Conservation (phyloP, 129 eudicot species). For the Artemisia argyi region DNA sequence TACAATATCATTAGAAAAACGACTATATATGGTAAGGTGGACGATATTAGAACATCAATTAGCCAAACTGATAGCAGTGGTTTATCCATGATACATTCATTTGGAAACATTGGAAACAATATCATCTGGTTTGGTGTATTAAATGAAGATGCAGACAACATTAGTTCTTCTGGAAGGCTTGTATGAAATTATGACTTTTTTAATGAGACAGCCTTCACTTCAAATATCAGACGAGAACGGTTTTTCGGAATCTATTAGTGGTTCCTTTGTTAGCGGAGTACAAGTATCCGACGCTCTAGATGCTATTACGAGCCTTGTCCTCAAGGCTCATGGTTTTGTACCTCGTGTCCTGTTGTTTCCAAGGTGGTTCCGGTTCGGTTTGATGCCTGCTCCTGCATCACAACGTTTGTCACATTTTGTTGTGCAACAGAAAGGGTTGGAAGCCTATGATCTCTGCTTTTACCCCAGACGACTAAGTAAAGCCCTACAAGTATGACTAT, state of each 20-base stretch:
- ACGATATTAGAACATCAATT: constrained; percentile 23
- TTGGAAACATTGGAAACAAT: constrained; percentile 42
- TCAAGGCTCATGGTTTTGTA: too few species aligned
- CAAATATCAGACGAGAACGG: constrained; percentile 35
- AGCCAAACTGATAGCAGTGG: constrained; percentile 34
- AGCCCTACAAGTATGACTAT: constrained; percentile 73
- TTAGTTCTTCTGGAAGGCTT: constrained; percentile 49
- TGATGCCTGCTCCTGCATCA: too few species aligned
- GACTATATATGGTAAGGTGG: background rate
- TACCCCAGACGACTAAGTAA: constrained; percentile 93
- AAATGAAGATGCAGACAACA: constrained; percentile 33
- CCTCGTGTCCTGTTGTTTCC: too few species aligned
- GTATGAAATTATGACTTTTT: constrained; percentile 51
- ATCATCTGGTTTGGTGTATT: constrained; percentile 63
- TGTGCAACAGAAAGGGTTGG: constrained; percentile 30
- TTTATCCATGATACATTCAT: constrained; percentile 43
- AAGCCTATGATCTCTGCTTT: constrained; percentile 64
- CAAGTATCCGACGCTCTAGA: constrained; percentile 30
- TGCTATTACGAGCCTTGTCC: background rate
- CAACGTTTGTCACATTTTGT: too few species aligned
- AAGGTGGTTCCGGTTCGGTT: too few species aligned
- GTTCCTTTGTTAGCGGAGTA: constrained; percentile 28
- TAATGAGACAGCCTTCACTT: constrained; percentile 47
- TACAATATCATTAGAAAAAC: background rate
- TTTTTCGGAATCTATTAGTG: constrained; percentile 35